These are phyloP conservation scores for Gossypium ekmanianum DNA, from an alignment of 345 rosid species.

Conservation along the genomic window DNA sequence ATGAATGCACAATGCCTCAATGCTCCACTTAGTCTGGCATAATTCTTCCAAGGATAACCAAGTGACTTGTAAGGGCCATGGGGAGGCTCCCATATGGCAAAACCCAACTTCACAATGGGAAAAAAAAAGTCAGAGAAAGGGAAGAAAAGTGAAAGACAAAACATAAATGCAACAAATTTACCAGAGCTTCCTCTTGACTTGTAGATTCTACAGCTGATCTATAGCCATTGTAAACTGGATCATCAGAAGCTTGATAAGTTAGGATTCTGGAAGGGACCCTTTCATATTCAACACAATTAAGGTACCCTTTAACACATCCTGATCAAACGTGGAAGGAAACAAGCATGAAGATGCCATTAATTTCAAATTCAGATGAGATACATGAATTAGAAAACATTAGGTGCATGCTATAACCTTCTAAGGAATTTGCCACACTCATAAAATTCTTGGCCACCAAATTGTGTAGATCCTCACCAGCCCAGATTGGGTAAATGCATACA, in stretches of 20 bases:
- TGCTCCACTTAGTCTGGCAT: conserved; percentile 83
- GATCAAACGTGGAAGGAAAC: conserved; percentile 18
- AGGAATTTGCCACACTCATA: conserved; percentile 70
- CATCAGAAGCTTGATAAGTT: conserved; percentile 84
- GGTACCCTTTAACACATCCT: conserved; percentile 80
- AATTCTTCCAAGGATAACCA: conserved; percentile 87
- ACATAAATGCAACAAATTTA: conserved; percentile 26
- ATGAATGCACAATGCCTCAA: conserved; percentile 93
- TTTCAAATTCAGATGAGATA: neutral
- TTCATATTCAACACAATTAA: conserved; percentile 59
- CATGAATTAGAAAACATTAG: neutral
- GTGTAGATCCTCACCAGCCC: conserved; percentile 99
- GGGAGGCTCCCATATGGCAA: conserved; percentile 98
- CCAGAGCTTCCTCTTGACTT: conserved; percentile 93
- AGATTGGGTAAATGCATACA: conserved; percentile 84
- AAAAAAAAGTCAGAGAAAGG: neutral
- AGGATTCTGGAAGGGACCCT: conserved; percentile 85
- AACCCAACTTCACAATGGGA: conserved; percentile 55
- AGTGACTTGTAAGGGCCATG: conserved; percentile 81
- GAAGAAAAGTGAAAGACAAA: neutral
- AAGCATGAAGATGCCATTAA: conserved; percentile 1
- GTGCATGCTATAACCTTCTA: conserved; percentile 57
- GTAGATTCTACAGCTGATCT: conserved; percentile 83
- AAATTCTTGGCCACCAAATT: conserved; percentile 80
- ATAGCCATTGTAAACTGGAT: conserved; percentile 80